A percentile compares a stretch with the other conserved stretches of the same genome.
phyloP scores from a whole-genome alignment of 345 rosid genomes.

The Cardamine occulta region DNA sequence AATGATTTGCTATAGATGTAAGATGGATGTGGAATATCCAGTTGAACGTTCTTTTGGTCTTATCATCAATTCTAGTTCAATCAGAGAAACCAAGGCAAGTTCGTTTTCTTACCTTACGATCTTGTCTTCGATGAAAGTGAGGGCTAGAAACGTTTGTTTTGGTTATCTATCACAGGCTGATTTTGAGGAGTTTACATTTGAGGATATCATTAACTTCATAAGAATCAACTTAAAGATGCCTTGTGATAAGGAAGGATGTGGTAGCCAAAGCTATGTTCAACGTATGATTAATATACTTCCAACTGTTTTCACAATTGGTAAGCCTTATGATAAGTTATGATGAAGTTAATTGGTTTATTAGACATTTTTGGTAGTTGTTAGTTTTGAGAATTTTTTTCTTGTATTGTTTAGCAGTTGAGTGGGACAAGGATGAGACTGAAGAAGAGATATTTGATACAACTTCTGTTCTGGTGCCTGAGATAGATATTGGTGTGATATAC shows the following conservation, averaged over 20 bases:
- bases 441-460: not conserved
- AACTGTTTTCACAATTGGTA: slow-evolving; percentile 22
- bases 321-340: not conserved
- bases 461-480: slow-evolving; percentile 1
- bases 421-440: slow-evolving; percentile 26
- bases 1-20: slow-evolving; percentile 6
- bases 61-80: not conserved
- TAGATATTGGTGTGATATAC: slow-evolving; percentile 15
- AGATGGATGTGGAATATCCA: not conserved
- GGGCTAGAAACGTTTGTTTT: no score
- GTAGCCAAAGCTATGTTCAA: not conserved
- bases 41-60: slow-evolving; percentile 13
- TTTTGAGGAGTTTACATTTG: no score
- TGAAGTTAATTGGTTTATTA: not conserved
- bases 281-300: not conserved
- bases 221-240: no score
- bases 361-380: not conserved
- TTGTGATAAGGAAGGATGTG: slow-evolving; percentile 18
- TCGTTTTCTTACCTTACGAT: no score
- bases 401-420: slow-evolving; percentile 5
- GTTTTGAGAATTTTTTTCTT: not conserved
- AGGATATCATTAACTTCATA: no score
- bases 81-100: slow-evolving; percentile 26
- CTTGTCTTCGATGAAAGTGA: no score
- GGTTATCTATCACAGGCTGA: no score